Conservation (phyloP, 148 eudicot genomes). For the Camellia japonica region DNA sequence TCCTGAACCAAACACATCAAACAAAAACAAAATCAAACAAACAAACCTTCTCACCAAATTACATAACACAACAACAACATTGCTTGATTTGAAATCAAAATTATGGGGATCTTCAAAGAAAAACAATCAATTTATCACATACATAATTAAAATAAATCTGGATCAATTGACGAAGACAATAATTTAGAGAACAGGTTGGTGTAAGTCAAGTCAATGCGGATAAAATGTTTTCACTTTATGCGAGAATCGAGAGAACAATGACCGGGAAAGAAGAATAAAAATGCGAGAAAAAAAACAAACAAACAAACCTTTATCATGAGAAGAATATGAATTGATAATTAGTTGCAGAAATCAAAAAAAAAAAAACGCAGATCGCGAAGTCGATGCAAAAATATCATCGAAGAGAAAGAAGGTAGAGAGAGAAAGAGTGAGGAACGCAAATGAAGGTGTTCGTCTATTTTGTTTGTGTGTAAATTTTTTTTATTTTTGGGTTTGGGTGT, state of each 20-base stretch:
- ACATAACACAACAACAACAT: background rate
- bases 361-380: slow-evolving; percentile 47
- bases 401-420: slow-evolving; percentile 21
- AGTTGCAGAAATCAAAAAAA: slow-evolving; percentile 26
- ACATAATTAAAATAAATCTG: background rate
- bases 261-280: slow-evolving; percentile 9
- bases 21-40: slow-evolving; percentile 16
- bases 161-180: background rate
- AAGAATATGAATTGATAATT: background rate
- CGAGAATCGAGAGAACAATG: background rate
- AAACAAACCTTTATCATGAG: background rate
- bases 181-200: background rate
- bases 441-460: slow-evolving; percentile 28
- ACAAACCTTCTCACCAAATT: background rate
- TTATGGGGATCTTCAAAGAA: background rate
- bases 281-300: background rate
- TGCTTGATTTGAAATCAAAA: background rate
- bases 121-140: background rate
- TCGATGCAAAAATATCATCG: slow-evolving; percentile 32
- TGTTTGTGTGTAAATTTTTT: background rate
- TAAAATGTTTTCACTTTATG: background rate
- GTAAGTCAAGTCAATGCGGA: slow-evolving; percentile 3
- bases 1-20: slow-evolving; percentile 21
- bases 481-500: background rate
- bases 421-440: slow-evolving; percentile 22